Evolutionary conservation across 2,329 filamentous ascomycete genomes (phyloP).

Genomic region (Camptophora hylomeconis): DNA sequence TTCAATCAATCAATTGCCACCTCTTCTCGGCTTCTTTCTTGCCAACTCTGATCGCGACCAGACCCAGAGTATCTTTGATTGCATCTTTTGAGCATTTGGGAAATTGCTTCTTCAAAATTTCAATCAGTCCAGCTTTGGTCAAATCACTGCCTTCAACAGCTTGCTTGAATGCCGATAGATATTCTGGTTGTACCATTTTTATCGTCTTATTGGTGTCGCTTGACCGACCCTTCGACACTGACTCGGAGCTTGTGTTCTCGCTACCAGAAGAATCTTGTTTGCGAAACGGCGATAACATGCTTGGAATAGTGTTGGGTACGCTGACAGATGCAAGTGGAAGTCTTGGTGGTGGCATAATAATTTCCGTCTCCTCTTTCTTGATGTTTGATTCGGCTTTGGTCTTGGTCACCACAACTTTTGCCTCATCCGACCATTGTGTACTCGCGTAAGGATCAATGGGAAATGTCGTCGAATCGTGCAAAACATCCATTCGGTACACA

Average conservation of each 20-base stretch:
- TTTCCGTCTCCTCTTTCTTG: slow-evolving; percentile 9
- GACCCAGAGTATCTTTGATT: slow-evolving; percentile 57
- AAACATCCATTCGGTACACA: slow-evolving; percentile 55
- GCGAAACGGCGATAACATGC: not conserved
- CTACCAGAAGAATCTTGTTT: slow-evolving; percentile 1
- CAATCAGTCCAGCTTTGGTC: slow-evolving; percentile 61
- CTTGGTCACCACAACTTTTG: slow-evolving; percentile 12
- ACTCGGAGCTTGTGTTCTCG: slow-evolving; percentile 1
- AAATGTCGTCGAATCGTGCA: slow-evolving; percentile 13
- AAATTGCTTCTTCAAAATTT: slow-evolving; percentile 63
- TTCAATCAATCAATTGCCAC: slow-evolving; percentile 41
- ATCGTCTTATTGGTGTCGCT: slow-evolving; percentile 8
- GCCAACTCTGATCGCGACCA: slow-evolving; percentile 50
- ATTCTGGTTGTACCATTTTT: slow-evolving; percentile 40
- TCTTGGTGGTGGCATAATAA: slow-evolving; percentile 19
- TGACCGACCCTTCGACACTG: slow-evolving; percentile 2
- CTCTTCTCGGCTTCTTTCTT: slow-evolving; percentile 51
- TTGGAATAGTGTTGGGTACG: slow-evolving; percentile 7
- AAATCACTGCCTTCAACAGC: slow-evolving; percentile 58
- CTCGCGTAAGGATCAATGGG: slow-evolving; percentile 77
- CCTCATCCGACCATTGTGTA: slow-evolving; percentile 52
- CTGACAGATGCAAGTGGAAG: slow-evolving; percentile 15
- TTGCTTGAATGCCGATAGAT: slow-evolving; percentile 54
- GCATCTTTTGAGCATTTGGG: slow-evolving; percentile 56
- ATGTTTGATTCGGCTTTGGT: slow-evolving; percentile 14